Conservation (phyloP, 1,284 basidiomycete genomes). For the Coriolopsis trogii region DNA sequence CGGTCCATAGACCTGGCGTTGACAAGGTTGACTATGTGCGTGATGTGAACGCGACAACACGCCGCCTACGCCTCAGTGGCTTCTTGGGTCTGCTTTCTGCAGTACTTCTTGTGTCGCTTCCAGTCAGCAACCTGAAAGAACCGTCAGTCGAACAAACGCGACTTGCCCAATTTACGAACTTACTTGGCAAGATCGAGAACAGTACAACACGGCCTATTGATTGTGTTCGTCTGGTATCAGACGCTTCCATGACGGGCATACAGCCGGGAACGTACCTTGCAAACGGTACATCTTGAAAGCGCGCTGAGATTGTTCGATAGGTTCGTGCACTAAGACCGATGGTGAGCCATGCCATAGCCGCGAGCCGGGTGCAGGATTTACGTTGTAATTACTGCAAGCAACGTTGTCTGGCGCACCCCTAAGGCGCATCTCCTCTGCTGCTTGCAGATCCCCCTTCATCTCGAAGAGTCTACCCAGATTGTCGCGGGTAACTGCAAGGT, state of each 20-base stretch:
- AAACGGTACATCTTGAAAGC: slow-evolving; percentile 10
- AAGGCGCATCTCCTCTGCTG: slow-evolving; percentile 32
- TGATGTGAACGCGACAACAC: neutral
- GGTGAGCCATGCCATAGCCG: neutral
- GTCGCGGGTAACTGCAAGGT: slow-evolving; percentile 39
- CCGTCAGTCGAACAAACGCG: neutral
- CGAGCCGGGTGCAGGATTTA: slow-evolving; percentile 11
- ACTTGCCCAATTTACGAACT: neutral
- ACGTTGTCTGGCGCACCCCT: slow-evolving; percentile 30
- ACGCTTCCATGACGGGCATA: too few relatives aligned
- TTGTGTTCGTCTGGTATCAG: too few relatives aligned
- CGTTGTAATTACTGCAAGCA: slow-evolving; percentile 34
- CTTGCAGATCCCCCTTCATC: slow-evolving; percentile 32
- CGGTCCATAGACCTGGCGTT: too few relatives aligned
- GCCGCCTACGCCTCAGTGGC: neutral
- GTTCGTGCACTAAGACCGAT: slow-evolving; percentile 4
- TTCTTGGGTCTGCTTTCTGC: slow-evolving; percentile 2
- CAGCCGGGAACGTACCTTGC: slow-evolving; percentile 8
- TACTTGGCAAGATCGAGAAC: slow-evolving; percentile 21
- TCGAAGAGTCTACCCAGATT: slow-evolving; percentile 38
- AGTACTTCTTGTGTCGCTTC: slow-evolving; percentile 30
- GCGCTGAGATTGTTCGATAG: slow-evolving; percentile 4
- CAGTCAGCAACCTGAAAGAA: slow-evolving; percentile 24
- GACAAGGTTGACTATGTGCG: too few relatives aligned
- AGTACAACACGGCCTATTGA: slow-evolving; percentile 21